A percentile compares a stretch with the other conserved stretches of the same genome.
These are phyloP conservation scores for Colletotrichum tanaceti DNA, from an alignment of 2,329 filamentous ascomycete species.

Conservation along the genomic window DNA sequence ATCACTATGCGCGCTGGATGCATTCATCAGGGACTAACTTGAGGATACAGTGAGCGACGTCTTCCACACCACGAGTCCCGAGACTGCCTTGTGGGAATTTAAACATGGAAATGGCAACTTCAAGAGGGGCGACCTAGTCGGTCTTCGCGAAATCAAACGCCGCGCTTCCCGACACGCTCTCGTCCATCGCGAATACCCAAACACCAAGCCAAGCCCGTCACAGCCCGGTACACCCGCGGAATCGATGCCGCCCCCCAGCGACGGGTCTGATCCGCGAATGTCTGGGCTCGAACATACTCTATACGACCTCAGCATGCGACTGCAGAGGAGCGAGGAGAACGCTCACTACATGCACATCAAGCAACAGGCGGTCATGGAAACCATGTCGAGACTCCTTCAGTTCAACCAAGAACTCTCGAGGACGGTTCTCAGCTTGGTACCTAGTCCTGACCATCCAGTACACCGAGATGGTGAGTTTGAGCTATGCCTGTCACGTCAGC, in stretches of 20 bases:
- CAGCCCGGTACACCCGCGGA: constrained; percentile 89
- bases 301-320: constrained; percentile 80
- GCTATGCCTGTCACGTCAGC: not conserved
- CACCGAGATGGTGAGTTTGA: constrained; percentile 81
- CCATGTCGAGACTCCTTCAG: constrained; percentile 75
- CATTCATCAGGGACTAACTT: constrained; percentile 34
- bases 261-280: constrained; percentile 81
- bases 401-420: constrained; percentile 88
- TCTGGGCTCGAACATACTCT: constrained; percentile 82
- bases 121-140: constrained; percentile 91
- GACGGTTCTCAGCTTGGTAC: constrained; percentile 77
- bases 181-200: constrained; percentile 90
- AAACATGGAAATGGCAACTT: constrained; percentile 98
- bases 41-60: constrained; percentile 86
- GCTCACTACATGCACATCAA: constrained; percentile 82
- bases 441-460: constrained; percentile 79
- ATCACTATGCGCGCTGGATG: constrained; percentile 20
- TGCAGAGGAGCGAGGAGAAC: constrained; percentile 86
- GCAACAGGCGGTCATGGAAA: constrained; percentile 85
- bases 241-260: constrained; percentile 72
- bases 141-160: constrained; percentile 93
- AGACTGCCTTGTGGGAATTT: constrained; percentile 97
- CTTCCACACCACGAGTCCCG: constrained; percentile 93
- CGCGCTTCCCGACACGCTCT: constrained; percentile 92
- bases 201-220: constrained; percentile 78